phyloP scores from a whole-genome alignment of 2,329 filamentous ascomycete genomes.

The Ascomycota sp. region DNA sequence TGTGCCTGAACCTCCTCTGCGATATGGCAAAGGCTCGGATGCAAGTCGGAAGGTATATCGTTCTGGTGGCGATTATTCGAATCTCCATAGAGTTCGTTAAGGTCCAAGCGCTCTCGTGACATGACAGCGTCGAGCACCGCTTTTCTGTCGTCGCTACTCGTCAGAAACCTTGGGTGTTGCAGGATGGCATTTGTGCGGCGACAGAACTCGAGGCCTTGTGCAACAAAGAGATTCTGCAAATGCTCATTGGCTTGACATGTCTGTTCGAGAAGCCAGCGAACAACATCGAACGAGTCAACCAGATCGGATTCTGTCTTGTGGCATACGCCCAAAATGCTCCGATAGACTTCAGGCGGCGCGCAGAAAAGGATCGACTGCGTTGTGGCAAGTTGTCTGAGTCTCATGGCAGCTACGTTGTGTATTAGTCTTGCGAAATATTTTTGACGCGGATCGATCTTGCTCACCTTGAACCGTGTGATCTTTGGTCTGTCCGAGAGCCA shows the following conservation, averaged over 20 bases:
- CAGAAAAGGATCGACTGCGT: constrained; percentile 34
- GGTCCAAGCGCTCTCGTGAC: constrained; percentile 30
- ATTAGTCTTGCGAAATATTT: no score
- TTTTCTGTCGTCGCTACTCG: constrained; percentile 10
- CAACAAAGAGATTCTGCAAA: constrained; percentile 31
- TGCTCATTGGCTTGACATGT: constrained; percentile 38
- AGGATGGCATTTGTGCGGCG: constrained; percentile 26
- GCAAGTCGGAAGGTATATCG: not conserved
- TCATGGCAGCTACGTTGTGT: constrained; percentile 33
- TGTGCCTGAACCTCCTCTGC: not conserved
- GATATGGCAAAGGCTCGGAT: not conserved
- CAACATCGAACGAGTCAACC: constrained; percentile 5
- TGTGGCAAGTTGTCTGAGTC: constrained; percentile 32
- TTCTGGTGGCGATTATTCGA: constrained; percentile 1
- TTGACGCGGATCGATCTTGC: not conserved
- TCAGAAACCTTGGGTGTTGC: constrained; percentile 19
- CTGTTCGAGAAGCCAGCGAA: constrained; percentile 40
- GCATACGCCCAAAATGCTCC: constrained; percentile 29
- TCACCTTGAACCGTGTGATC: constrained; percentile 37
- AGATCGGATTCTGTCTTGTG: constrained; percentile 1
- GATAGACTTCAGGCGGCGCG: constrained; percentile 36
- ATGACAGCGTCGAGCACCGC: constrained; percentile 9
- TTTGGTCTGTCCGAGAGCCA: constrained; percentile 33
- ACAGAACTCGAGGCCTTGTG: constrained; percentile 40
- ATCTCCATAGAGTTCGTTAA: constrained; percentile 33